Evolutionary conservation across 768 basidiomycete genomes (phyloP), one percentile per base, ranked within the genome.

Genomic region (Punctularia strigosozonata): DNA sequence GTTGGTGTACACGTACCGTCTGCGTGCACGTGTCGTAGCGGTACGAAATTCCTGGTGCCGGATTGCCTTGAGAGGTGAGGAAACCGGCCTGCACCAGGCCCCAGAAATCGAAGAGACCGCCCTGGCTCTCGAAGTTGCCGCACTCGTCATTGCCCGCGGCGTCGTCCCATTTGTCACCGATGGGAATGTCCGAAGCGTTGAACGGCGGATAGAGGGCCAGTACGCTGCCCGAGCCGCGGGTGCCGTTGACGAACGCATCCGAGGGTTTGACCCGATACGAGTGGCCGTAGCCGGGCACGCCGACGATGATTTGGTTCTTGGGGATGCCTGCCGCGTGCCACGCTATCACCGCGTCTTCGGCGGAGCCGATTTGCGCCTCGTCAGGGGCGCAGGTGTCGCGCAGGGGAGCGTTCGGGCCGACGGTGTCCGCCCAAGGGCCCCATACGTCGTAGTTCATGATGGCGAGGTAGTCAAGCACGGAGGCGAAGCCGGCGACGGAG

Each of bases 271-370:
- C 65, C 8, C 46, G 17, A 65, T 65, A 91, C 17, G 85, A 76
- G 59, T 88, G 88, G 1, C 86, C 87, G 58, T 88, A 94, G 14
- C 80, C 63, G 10, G 90, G 75, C 1, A 94, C 77, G 38, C 90
- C 92, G 5, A 97, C 73, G 21, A 89, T 74, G 41, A 94, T 78
- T 61, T 83, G 60, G 38, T 68, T 58, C 6, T 66, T 59, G 14
- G 89, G 82, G 59, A 97, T 78, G 8, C 85, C 84, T 26, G 89
- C 89, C 0, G 51, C 47, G 1, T 66, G 73, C 92, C 91, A 95
- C 2, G 74, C 70, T 6, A 63, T 53, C 31, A 97, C 69, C 4
- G 84, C 78, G 5, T 78, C 77, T 18, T 68, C 65, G 7, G 84
- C 91, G 36, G 88, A 92, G 4, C 89, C 88, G 30, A 63, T 59